Evolutionary conservation across 2,329 filamentous ascomycete species (phyloP).

Genomic region (Blastomyces gilchristii): DNA sequence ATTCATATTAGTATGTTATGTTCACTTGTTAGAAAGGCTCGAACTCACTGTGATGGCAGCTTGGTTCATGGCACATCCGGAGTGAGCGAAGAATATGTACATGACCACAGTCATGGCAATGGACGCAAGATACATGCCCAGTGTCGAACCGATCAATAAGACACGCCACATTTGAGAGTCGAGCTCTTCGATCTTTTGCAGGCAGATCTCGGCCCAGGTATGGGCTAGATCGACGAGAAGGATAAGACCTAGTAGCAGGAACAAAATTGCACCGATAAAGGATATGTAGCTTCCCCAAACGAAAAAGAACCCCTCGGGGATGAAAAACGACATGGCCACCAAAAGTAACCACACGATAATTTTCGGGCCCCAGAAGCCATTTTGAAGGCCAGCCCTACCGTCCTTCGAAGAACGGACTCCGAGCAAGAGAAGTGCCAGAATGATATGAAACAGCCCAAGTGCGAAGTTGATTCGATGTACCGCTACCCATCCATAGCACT

Average conservation of each 20-base stretch:
- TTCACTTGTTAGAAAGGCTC: not conserved
- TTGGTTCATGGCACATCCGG: conserved; percentile 89
- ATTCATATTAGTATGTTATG: conserved; percentile 15
- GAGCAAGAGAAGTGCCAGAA: conserved; percentile 73
- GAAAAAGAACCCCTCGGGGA: conserved; percentile 89
- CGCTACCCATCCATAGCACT: conserved; percentile 91
- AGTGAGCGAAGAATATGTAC: conserved; percentile 87
- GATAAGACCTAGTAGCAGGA: conserved; percentile 83
- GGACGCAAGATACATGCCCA: conserved; percentile 86
- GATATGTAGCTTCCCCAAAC: conserved; percentile 94
- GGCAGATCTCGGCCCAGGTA: conserved; percentile 92
- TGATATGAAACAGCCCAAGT: conserved; percentile 82
- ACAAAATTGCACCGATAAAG: conserved; percentile 78
- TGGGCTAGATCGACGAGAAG: conserved; percentile 91
- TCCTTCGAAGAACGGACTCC: conserved; percentile 82
- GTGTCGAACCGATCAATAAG: conserved; percentile 79
- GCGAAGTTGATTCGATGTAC: conserved; percentile 98
- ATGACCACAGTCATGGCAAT: conserved; percentile 91
- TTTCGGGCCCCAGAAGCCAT: conserved; percentile 99
- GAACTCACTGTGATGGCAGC: conserved; percentile 65
- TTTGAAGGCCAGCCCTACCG: conserved; percentile 78
- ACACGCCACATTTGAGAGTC: conserved; percentile 78
- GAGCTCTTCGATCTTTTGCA: conserved; percentile 81
- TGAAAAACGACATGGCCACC: conserved; percentile 86
- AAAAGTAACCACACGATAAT: conserved; percentile 78